Base-by-base conservation (phyloP, 1,284 basidiomycete genomes). In the Trichosporon sp. region DNA sequence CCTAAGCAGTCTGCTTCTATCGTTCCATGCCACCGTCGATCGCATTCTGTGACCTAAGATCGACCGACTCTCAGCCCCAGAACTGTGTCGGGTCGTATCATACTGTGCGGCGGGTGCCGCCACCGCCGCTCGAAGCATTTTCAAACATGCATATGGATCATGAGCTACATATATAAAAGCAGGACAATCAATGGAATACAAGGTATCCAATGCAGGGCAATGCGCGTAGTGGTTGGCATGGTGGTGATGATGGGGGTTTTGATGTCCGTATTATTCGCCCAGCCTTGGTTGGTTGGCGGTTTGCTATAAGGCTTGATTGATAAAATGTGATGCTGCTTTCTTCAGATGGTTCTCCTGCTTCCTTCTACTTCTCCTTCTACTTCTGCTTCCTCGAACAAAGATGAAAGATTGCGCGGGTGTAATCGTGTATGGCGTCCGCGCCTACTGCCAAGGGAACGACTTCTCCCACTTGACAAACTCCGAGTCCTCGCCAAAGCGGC, bases 381-480 rank as follows among this genome's bases (percentile, higher is more conserved):
- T n/a, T n/a, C n/a, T n/a, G n/a, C n/a, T n/a, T n/a, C n/a, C n/a
- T n/a, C n/a, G n/a, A n/a, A n/a, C n/a, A n/a, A n/a, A n/a, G n/a
- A n/a, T n/a, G n/a, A n/a, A n/a, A n/a, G n/a, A n/a, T n/a, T n/a
- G n/a, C n/a, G n/a, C n/a, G n/a, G n/a, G n/a, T n/a, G n/a, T n/a
- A n/a, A 11, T 23, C 19, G 10, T 23, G 31, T 36, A 32, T 32
- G 10, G 5, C 29, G 16, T 21, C 13, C 29, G 4, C 23, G 11
- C 31, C 56, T 62, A 46, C 16, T 23, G 23, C 63, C 60, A 67
- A 13, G 11, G 36, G 36, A n/a, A 31, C 11, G 31, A 32, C 25
- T 58, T 62, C 65, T 73, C 72, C 67, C 69, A 70, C n/a, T 61
- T 49, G n/a, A 71, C 63, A 14, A 33, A 65, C 33, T 34, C 14